These are phyloP conservation scores for Pelargonium fulgidum DNA, from an alignment of 441 rosid species.

Conservation along the genomic window DNA sequence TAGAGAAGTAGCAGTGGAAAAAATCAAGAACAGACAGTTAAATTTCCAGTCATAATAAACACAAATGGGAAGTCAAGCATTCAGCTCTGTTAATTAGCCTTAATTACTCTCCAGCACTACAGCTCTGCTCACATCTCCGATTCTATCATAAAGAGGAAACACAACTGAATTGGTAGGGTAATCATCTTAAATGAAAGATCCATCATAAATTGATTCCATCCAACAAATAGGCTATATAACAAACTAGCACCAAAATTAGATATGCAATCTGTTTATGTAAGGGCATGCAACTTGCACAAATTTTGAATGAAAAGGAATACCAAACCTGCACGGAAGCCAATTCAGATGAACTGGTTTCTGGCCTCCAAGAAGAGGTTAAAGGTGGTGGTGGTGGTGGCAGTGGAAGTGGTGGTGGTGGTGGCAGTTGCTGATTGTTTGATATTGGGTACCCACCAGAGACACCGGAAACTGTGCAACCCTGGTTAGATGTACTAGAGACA, in stretches of 20 bases:
- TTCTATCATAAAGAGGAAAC: background rate
- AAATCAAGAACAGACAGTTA: background rate
- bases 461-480: slow-evolving; percentile 49
- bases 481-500: slow-evolving; percentile 44
- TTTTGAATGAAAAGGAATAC: slow-evolving; percentile 15
- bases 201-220: background rate
- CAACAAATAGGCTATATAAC: background rate
- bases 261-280: slow-evolving; percentile 13
- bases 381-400: slow-evolving; percentile 29
- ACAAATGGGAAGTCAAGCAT: background rate
- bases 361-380: slow-evolving; percentile 58
- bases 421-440: slow-evolving; percentile 47
- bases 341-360: slow-evolving; percentile 48
- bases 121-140: background rate
- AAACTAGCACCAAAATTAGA: background rate
- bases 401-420: slow-evolving; percentile 11
- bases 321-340: slow-evolving; percentile 68
- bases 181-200: background rate
- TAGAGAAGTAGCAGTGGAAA: background rate
- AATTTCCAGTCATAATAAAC: background rate
- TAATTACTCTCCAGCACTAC: background rate
- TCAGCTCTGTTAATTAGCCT: background rate
- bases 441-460: slow-evolving; percentile 47
- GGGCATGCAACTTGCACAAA: slow-evolving; percentile 15
- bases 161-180: background rate